These are phyloP conservation scores for Debaryomycetaceae sp. DNA, from an alignment of 1,139 yeast genomes.

Conservation along the genomic window DNA sequence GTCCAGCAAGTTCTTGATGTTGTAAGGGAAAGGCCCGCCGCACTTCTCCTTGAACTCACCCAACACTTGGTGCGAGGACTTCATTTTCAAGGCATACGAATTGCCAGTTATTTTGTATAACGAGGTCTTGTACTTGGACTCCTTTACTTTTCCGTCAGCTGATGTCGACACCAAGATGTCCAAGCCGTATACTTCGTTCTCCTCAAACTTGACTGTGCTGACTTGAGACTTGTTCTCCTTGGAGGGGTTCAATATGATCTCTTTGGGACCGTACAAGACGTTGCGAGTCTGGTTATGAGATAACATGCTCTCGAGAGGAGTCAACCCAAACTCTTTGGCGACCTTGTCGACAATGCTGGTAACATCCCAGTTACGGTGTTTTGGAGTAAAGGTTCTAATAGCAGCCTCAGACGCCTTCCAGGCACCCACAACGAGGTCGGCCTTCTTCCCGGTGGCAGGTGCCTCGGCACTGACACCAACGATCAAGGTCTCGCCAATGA, in stretches of 20 bases:
- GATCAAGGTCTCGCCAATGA: conserved; percentile 66
- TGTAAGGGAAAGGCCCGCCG: conserved; percentile 69
- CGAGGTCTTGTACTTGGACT: conserved; percentile 60
- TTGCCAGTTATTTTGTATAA: conserved; percentile 71
- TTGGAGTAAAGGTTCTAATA: conserved; percentile 62
- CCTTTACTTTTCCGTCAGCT: conserved; percentile 64
- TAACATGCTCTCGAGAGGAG: conserved; percentile 74
- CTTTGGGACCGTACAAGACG: conserved; percentile 71
- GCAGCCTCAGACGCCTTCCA: conserved; percentile 82
- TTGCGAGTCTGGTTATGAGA: conserved; percentile 69
- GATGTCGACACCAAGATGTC: conserved; percentile 69
- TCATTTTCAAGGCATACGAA: conserved; percentile 66
- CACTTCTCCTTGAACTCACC: conserved; percentile 62
- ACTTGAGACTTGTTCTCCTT: conserved; percentile 63
- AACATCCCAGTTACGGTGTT: conserved; percentile 73
- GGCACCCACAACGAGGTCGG: conserved; percentile 70
- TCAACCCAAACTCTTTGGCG: conserved; percentile 56
- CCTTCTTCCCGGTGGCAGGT: conserved; percentile 54
- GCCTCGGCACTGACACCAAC: conserved; percentile 42
- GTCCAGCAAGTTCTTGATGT: conserved; percentile 63
- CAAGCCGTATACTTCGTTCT: conserved; percentile 74
- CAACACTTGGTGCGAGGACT: conserved; percentile 65
- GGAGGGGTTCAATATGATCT: conserved; percentile 70
- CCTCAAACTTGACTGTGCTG: conserved; percentile 64
- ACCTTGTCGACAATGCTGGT: conserved; percentile 65